Evolutionary conservation across 1,284 basidiomycete species (phyloP).

Genomic region (Pseudozyma flocculosa): DNA sequence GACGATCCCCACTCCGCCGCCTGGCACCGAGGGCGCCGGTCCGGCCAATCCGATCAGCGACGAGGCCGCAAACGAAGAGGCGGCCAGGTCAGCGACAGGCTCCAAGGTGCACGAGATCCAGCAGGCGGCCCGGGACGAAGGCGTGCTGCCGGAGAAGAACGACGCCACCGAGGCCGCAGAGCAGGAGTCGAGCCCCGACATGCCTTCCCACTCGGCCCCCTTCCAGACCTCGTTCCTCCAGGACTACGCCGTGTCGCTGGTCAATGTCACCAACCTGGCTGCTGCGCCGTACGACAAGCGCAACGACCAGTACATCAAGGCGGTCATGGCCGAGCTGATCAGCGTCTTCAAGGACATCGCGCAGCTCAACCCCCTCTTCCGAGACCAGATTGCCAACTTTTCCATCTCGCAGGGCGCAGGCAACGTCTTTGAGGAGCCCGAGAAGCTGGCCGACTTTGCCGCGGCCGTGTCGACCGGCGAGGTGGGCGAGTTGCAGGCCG

Average conservation of each 20-base stretch:
- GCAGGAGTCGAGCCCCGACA: slow-evolving; percentile 10
- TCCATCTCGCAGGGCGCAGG: slow-evolving; percentile 90
- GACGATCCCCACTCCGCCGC: slow-evolving; percentile 35
- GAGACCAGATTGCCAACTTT: slow-evolving; percentile 96
- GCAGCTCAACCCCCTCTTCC: slow-evolving; percentile 93
- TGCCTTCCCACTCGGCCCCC: slow-evolving; percentile 59
- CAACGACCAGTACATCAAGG: slow-evolving; percentile 75
- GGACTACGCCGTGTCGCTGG: slow-evolving; percentile 83
- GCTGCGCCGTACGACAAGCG: slow-evolving; percentile 76
- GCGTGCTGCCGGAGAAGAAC: slow-evolving; percentile 28
- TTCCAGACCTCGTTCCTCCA: slow-evolving; percentile 88
- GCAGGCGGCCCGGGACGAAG: slow-evolving; percentile 34
- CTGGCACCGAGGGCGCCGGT: slow-evolving; percentile 34
- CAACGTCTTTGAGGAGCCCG: slow-evolving; percentile 98
- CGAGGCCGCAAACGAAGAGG: slow-evolving; percentile 30
- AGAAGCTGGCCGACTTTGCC: slow-evolving; percentile 96
- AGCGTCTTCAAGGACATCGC: slow-evolving; percentile 99
- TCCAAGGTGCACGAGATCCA: slow-evolving; percentile 42
- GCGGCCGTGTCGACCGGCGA: slow-evolving; percentile 93
- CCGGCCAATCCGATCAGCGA: slow-evolving; percentile 37
- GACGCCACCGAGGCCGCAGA: slow-evolving; percentile 14
- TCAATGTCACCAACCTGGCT: slow-evolving; percentile 83
- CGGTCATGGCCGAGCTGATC: slow-evolving; percentile 94
- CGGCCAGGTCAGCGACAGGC: slow-evolving; percentile 22
- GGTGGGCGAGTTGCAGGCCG: slow-evolving; percentile 86